phyloP scores from a whole-genome alignment of 1,139 yeast species.

The Debaryomycetaceae sp. region DNA sequence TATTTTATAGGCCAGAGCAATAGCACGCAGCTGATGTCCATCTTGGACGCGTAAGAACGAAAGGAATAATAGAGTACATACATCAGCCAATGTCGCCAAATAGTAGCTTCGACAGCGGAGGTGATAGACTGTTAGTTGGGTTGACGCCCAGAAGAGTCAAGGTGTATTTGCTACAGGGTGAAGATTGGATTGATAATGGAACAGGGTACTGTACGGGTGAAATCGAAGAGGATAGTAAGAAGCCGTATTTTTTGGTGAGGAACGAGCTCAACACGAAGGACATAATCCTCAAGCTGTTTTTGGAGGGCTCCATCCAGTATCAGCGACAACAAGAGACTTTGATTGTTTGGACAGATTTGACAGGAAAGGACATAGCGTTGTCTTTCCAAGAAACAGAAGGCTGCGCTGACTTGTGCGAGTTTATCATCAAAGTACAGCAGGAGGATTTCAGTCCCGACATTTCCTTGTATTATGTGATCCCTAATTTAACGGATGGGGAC shows the following conservation, averaged over 20 bases:
- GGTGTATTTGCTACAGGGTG: slow-evolving; percentile 76
- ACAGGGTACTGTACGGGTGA: slow-evolving; percentile 89
- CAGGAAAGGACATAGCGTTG: slow-evolving; percentile 80
- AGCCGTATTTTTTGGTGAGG: slow-evolving; percentile 67
- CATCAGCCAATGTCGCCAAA: neutral
- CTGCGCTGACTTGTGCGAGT: slow-evolving; percentile 79
- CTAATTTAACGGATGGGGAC: slow-evolving; percentile 28
- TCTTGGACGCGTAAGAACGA: neutral
- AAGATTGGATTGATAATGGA: slow-evolving; percentile 90
- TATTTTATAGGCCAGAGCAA: neutral
- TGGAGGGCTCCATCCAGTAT: slow-evolving; percentile 76
- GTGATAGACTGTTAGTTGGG: slow-evolving; percentile 2
- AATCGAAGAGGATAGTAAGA: slow-evolving; percentile 32
- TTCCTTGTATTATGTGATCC: slow-evolving; percentile 68
- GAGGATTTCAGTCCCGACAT: slow-evolving; percentile 59
- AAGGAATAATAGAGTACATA: neutral
- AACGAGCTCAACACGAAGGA: slow-evolving; percentile 65
- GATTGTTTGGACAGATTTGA: slow-evolving; percentile 87
- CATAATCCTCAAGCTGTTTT: slow-evolving; percentile 57
- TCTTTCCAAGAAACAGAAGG: slow-evolving; percentile 93
- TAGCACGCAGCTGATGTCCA: neutral
- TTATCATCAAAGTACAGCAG: slow-evolving; percentile 67
- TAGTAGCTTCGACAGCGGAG: neutral
- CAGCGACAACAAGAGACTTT: slow-evolving; percentile 94
- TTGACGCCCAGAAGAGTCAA: slow-evolving; percentile 72